Evolutionary conservation across 208 protist species (phyloP), one percentile per base, ranked within the genome.

Genomic region (Leptomonas seymouri): DNA sequence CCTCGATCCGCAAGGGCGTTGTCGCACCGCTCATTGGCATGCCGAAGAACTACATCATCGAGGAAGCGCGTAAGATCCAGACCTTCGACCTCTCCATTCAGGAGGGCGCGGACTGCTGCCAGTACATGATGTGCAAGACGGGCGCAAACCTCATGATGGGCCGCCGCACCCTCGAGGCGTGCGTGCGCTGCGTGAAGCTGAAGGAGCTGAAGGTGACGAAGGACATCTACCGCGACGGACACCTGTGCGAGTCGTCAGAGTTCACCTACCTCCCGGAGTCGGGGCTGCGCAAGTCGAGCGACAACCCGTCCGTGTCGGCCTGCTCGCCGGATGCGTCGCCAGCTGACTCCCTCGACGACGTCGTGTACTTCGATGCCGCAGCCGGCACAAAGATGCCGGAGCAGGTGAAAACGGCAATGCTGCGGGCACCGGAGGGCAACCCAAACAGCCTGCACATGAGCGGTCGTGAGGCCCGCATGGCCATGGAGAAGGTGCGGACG

Each of bases 81-180:
- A 90, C 85, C 25, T 95, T 86, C 55, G 84, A 84, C 53, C 62
- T 83, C 55, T 90, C 85, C 55, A 93, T 91, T 39, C 74, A 86
- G 51, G 82, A 95, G 68, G 90, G 87, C 46, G 87, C 82, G 21
- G 90, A 95, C 79, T 95, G 90, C 74, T 95, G 90, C 67, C 88
- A 93, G 81, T 93, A 93, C 82, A 91, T 93, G 85, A 91, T 91
- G 85, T 93, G 88, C 78, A 93, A 91, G 69, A 83, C 78, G 0
- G 85, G 85, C 25, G 88, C 88, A 27, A 93, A 93, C 62, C 81
- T 93, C 46, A 75, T 72, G 74, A 91, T 93, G 67, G 88, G 88
- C 8, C 83, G 66, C 20, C 67, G 72, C 36, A 82, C 82, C 21
- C 74, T 93, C 21, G 74, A 71, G 34, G 71, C 81, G 48, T 89